These are phyloP conservation scores for Cadophora gregata DNA, from an alignment of 2,329 filamentous ascomycete genomes.

Conservation along the genomic window DNA sequence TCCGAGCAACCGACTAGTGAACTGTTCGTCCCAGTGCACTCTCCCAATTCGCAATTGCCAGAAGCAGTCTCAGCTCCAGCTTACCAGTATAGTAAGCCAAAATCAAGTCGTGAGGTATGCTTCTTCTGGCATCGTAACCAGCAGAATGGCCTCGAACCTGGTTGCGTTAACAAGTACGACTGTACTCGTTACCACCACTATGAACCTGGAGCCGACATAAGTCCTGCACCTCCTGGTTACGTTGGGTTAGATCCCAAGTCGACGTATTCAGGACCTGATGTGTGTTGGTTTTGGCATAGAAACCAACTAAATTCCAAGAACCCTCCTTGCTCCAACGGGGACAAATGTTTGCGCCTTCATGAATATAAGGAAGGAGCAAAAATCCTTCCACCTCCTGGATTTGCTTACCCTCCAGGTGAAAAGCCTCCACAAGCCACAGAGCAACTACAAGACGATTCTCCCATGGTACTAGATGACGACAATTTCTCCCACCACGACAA, in stretches of 20 bases:
- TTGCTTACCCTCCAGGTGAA: background rate
- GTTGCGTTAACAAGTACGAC: background rate
- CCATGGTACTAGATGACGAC: background rate
- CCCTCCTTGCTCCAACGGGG: conserved; percentile 13
- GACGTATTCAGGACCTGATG: background rate
- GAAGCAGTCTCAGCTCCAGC: background rate
- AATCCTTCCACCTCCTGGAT: conserved; percentile 9
- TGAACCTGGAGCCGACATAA: conserved; percentile 9
- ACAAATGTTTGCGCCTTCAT: conserved; percentile 17
- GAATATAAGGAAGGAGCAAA: conserved; percentile 16
- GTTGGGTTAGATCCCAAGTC: background rate
- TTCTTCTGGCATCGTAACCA: conserved; percentile 13
- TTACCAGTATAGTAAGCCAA: conserved; percentile 2
- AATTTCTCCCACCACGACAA: background rate
- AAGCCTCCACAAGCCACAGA: background rate
- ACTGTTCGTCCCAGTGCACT: background rate
- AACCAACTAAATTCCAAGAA: background rate
- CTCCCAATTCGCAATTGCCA: background rate
- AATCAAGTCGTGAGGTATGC: conserved; percentile 3
- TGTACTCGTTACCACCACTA: background rate
- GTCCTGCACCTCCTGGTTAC: background rate
- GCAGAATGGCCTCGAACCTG: background rate
- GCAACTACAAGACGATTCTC: background rate
- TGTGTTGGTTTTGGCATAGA: conserved; percentile 26
- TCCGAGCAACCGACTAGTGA: background rate